Base-by-base conservation (phyloP, 352 stramenopile species). In the Phytophthora macrochlamydospora region DNA sequence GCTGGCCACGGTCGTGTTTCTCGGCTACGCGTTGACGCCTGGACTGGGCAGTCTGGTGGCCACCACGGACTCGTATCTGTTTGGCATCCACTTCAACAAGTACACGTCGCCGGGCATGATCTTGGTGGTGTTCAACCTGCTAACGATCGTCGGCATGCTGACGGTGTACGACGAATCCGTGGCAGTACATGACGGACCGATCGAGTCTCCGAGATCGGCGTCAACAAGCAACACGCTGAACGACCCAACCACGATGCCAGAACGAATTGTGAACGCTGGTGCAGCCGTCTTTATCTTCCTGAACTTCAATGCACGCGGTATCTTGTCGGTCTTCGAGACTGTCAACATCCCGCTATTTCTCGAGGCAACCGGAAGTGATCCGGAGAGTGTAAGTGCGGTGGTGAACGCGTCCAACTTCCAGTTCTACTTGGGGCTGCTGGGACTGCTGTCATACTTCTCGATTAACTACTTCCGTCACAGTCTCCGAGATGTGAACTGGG, bases 331-430 rank as follows among this genome's bases (percentile, higher is more conserved):
- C 2, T 94, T 94, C 51, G 86, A 94, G 70, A 94, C 86, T 2
- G 83, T 93, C 35, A 93, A 93, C 63, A 91, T 94, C n/a, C 84
- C 86, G 38, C 51, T n/a, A n/a, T n/a, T n/a, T n/a, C n/a, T n/a
- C n/a, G n/a, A n/a, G n/a, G n/a, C n/a, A n/a, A n/a, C n/a, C n/a
- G n/a, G 80, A 12, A 81, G 81, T 48, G 82, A 89, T n/a, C 83
- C 84, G 0, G 56, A 73, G 11, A 89, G 76, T 52, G 70, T 80
- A 7, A 62, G 49, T 12, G 73, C 84, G 4, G 81, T 94, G n/a
- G 71, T 90, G 28, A 66, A 75, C n/a, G 84, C 86, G 2, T 92
- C 86, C 48, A 91, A 90, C 48, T 94, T 93, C 60, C 86, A 94
- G 69, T 92, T 94, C 51, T 90, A 92, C 54, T 55, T 93, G n/a